These are phyloP conservation scores for Pleurotus cornucopiae DNA, from an alignment of 768 basidiomycete species.

Conservation along the genomic window DNA sequence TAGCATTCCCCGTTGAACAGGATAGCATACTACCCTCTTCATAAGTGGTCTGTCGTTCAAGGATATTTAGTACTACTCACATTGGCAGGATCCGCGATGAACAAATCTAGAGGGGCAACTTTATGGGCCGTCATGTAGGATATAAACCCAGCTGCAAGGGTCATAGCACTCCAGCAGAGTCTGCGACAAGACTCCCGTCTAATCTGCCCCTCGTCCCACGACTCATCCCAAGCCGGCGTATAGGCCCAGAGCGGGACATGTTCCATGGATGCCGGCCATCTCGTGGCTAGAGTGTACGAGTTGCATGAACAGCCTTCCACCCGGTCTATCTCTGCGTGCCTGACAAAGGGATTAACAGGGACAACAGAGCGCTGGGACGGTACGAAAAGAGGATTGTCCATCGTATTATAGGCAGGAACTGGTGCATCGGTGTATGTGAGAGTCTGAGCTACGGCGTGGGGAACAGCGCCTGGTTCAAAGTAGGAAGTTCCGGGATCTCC, in stretches of 20 bases:
- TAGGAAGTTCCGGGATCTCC: constrained; percentile 47
- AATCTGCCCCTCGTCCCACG: constrained; percentile 60
- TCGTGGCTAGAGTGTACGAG: constrained; percentile 44
- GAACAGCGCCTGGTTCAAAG: constrained; percentile 49
- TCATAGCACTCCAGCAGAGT: constrained; percentile 69
- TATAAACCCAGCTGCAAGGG: constrained; percentile 60
- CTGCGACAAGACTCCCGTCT: constrained; percentile 69
- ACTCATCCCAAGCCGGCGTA: constrained; percentile 59
- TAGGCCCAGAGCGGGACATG: constrained; percentile 59
- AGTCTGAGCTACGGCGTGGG: constrained; percentile 26
- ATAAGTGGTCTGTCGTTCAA: constrained; percentile 1
- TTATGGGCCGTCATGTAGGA: constrained; percentile 50
- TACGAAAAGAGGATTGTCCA: not conserved
- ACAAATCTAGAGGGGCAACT: constrained; percentile 40
- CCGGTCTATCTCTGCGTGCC: constrained; percentile 16
- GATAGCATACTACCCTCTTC: constrained; percentile 51
- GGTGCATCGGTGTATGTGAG: not conserved
- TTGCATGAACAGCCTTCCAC: constrained; percentile 38
- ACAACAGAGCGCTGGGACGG: not conserved
- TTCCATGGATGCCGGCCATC: constrained; percentile 46
- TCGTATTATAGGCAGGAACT: not conserved
- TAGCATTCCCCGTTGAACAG: constrained; percentile 73
- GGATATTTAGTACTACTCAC: constrained; percentile 33
- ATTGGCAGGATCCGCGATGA: constrained; percentile 61
- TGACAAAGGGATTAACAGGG: constrained; percentile 5